These are phyloP conservation scores for Tetracentron sinense DNA, from an alignment of 164 flowering plant genomes.

Conservation along the genomic window DNA sequence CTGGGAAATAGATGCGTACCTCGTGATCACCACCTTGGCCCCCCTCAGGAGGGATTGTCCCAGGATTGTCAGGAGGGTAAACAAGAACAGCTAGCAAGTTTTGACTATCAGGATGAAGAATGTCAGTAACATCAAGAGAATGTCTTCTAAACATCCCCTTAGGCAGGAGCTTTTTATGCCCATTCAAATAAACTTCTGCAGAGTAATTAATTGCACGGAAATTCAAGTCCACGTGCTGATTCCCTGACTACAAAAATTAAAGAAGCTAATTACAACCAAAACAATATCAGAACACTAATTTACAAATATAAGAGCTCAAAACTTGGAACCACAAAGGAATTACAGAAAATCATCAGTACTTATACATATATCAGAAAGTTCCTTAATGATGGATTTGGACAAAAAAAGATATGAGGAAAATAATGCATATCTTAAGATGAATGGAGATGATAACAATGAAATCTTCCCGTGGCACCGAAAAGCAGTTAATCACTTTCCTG, in stretches of 20 bases:
- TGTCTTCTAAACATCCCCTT: slow-evolving; percentile 98
- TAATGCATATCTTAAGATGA: too few relatives aligned
- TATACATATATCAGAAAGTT: not conserved
- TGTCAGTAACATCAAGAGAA: slow-evolving; percentile 75
- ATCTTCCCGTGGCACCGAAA: too few relatives aligned
- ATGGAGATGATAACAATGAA: too few relatives aligned
- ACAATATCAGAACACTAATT: not conserved
- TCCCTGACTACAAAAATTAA: slow-evolving; percentile 46
- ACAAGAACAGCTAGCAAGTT: slow-evolving; percentile 87
- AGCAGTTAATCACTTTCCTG: too few relatives aligned
- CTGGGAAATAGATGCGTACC: slow-evolving; percentile 38
- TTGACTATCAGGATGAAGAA: slow-evolving; percentile 66
- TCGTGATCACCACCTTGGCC: slow-evolving; percentile 99
- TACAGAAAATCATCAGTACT: not conserved
- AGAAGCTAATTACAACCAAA: slow-evolving; percentile 11
- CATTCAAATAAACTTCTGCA: slow-evolving; percentile 89
- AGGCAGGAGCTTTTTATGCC: slow-evolving; percentile 69
- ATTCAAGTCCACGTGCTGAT: slow-evolving; percentile 76
- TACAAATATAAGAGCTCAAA: not conserved
- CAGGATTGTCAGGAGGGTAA: slow-evolving; percentile 95
- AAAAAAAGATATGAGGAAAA: too few relatives aligned
- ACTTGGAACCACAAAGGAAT: not conserved
- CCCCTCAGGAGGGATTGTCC: slow-evolving; percentile 79
- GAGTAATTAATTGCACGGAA: slow-evolving; percentile 94
- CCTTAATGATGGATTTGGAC: not conserved